phyloP scores from a whole-genome alignment of 1,139 yeast genomes.

The Sugiyamaella neomexicana region DNA sequence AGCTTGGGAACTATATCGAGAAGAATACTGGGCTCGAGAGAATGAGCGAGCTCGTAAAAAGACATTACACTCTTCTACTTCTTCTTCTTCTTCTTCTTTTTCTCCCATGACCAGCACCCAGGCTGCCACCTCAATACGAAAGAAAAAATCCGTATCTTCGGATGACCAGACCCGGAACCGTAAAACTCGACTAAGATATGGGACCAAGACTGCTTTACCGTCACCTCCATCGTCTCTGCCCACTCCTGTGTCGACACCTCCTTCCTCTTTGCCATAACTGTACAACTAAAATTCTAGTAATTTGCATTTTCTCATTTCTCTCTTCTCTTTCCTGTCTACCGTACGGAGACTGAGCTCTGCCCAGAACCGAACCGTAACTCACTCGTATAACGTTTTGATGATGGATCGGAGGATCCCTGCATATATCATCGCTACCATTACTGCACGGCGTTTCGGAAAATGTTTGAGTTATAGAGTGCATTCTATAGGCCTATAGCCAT shows the following conservation, averaged over 20 bases:
- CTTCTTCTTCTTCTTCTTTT: not conserved
- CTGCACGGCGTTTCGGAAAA: slow-evolving; percentile 1
- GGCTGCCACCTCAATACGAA: not conserved
- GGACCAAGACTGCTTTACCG: slow-evolving; percentile 4
- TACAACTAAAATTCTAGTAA: not conserved
- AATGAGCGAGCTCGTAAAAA: slow-evolving; percentile 56
- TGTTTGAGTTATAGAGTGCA: not conserved
- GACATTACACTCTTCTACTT: not conserved
- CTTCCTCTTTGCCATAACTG: not conserved
- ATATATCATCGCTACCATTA: not conserved
- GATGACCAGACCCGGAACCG: slow-evolving; percentile 2
- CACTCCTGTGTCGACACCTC: not conserved
- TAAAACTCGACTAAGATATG: not conserved
- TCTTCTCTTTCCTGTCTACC: not conserved
- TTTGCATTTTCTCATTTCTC: slow-evolving; percentile 2
- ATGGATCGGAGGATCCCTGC: not conserved
- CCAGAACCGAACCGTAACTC: not conserved
- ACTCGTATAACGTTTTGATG: too few relatives aligned
- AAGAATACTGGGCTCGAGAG: slow-evolving; percentile 91
- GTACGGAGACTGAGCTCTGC: slow-evolving; percentile 3
- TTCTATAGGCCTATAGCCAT: too few relatives aligned
- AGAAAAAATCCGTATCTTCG: not conserved
- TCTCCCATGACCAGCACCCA: not conserved
- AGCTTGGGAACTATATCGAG: slow-evolving; percentile 92
- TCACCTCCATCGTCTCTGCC: not conserved